phyloP scores from a whole-genome alignment of 345 rosid genomes.

The Stellera chamaejasme region DNA sequence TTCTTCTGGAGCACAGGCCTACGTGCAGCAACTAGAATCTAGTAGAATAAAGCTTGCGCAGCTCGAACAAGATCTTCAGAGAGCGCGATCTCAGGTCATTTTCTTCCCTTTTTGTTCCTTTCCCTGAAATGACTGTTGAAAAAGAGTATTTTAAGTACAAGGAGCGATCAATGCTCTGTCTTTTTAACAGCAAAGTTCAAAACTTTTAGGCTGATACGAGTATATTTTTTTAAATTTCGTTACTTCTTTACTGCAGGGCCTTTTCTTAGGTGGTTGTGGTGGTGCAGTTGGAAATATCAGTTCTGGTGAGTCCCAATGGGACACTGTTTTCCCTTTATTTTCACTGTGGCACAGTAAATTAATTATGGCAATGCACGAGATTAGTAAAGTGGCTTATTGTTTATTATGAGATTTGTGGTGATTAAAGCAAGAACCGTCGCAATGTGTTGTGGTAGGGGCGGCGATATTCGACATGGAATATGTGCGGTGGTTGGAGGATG shows the following conservation, averaged over 20 bases:
- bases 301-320: slow-evolving; percentile 45
- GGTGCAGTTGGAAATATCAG: slow-evolving; percentile 64
- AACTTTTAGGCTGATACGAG: no score
- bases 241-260: slow-evolving; percentile 40
- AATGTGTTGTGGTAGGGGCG: slow-evolving; percentile 42
- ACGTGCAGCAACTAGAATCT: slow-evolving; percentile 93
- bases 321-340: not conserved
- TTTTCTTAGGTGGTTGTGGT: slow-evolving; percentile 73
- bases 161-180: no score
- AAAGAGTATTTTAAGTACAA: not conserved
- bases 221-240: not conserved
- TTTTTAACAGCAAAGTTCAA: no score
- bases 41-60: slow-evolving; percentile 86
- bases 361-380: no score
- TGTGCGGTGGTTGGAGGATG: slow-evolving; percentile 89
- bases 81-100: slow-evolving; percentile 87
- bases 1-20: slow-evolving; percentile 52
- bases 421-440: not conserved
- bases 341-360: no score
- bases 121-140: not conserved
- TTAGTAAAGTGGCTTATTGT: no score
- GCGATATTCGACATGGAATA: slow-evolving; percentile 94
- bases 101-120: not conserved
- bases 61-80: slow-evolving; percentile 91
- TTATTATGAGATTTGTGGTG: not conserved